Evolutionary conservation across 2,329 filamentous ascomycete species (phyloP), one percentile per base, ranked within the genome.

Genomic region (Grosmannia clavigera): DNA sequence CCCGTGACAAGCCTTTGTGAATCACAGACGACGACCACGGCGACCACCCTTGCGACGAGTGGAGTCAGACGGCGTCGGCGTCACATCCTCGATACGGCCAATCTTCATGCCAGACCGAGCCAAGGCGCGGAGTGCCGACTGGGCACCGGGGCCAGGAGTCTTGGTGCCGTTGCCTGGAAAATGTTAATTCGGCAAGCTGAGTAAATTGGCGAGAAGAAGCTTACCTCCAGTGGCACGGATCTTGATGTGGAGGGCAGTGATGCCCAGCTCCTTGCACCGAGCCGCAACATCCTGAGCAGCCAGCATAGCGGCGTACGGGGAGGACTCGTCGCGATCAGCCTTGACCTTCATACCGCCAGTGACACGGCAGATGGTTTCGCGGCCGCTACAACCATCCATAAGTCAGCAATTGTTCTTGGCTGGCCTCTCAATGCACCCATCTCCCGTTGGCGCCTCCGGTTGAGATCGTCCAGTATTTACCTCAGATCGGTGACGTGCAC

Each of bases 341-440:
- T 99, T 99, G 86, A 99, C 94, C 86, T 99, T 99, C 94, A 99
- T 99, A 76, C 95, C 95, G 82, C 95, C 94, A 73, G 95, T 99
- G 70, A 99, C 92, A 90, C 94, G 92, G 86, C 86, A 90, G 83
- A 99, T 96, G 81, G 95, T 99, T 88, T 99, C 94, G 81, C 94
- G 94, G 81, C 94, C 94, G 81, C 90, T 95, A 82, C 76, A 83
- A 84, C 83, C 80, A 84, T 79, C 80, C 80, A 83, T 76, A 76
- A 74, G 80, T 87, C 79, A 86, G 83, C 79, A 78, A 55, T n/a
- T 1, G 16, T 10, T n/a, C 19, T 22, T 29, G 80, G 43, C 66
- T 38, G 3, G 6, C 35, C 31, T 9, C 43, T 1, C 46, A 14
- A 22, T 5, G 31, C 22, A 11, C 35, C n/a, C 27, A 3, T 6